These are phyloP conservation scores for Cryptosporidium ubiquitum DNA, from an alignment of 169 alveolate species.

Conservation along the genomic window DNA sequence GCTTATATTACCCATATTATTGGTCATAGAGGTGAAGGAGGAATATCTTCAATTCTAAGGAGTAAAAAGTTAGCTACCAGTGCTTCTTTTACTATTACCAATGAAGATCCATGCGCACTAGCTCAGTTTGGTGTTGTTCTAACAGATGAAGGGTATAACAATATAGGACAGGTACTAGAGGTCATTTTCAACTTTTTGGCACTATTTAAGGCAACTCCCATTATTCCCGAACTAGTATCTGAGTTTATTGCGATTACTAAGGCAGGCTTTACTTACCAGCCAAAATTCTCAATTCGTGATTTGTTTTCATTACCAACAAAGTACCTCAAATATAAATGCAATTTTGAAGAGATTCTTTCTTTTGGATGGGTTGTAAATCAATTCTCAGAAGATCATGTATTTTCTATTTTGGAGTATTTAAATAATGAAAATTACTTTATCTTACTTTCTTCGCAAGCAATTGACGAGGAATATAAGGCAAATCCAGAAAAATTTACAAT, in stretches of 20 bases:
- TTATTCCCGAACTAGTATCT: conserved; percentile 41
- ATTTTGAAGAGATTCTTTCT: conserved; percentile 33
- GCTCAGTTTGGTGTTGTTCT: conserved; percentile 46
- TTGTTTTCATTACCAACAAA: conserved; percentile 47
- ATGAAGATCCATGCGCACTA: conserved; percentile 64
- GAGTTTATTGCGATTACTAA: conserved; percentile 37
- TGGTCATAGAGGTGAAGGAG: conserved; percentile 51
- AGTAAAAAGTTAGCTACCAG: conserved; percentile 31
- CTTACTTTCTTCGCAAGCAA: conserved; percentile 13
- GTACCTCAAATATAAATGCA: conserved; percentile 45
- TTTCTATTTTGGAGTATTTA: conserved; percentile 17
- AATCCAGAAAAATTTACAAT: conserved; percentile 14
- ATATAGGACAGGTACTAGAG: conserved; percentile 14
- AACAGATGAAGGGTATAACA: conserved; percentile 43
- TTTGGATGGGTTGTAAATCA: conserved; percentile 27
- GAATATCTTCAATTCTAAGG: conserved; percentile 39
- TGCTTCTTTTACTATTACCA: conserved; percentile 44
- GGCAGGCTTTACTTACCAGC: conserved; percentile 34
- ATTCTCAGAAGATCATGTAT: conserved; percentile 26
- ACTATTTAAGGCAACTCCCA: conserved; percentile 29
- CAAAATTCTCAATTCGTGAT: conserved; percentile 39
- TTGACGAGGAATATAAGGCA: conserved; percentile 15
- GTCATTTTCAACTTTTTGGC: conserved; percentile 30
- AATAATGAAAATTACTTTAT: conserved; percentile 21
- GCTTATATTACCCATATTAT: conserved; percentile 47